Base-by-base conservation (phyloP, 2,329 filamentous ascomycete species). In the Fusarium falciforme region DNA sequence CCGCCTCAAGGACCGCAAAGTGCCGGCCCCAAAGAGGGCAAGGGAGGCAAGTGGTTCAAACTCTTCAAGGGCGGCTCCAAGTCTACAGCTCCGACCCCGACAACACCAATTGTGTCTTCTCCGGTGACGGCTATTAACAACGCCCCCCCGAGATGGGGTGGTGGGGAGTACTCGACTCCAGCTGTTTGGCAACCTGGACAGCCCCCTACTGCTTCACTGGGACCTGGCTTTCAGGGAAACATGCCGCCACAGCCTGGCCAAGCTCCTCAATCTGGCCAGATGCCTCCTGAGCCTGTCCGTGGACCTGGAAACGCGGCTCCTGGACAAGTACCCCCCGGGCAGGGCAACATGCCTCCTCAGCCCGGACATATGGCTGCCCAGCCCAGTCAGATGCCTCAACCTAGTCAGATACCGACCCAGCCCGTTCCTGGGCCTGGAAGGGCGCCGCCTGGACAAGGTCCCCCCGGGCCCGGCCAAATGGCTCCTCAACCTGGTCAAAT, bases 61-160 rank as follows among this genome's bases (percentile, higher is more conserved):
- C 78, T 76, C 70, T 59, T 77, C 42, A 78, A 78, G 31, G 76
- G 74, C 8, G 74, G 77, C 7, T 67, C 67, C 25, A 78, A 78
- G 14, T 66, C 77, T 57, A 66, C 65, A n/a, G 62, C 68, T 1
- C 70, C 68, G 1, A 78, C 68, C 5, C 74, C 76, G 9, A 76
- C 74, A 9, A 70, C 67, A 2, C 68, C 72, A 5, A 38, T 71
- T 10, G 47, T 58, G 3, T 67, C 66, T 36, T 68, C 76, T 2
- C 68, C 63, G 0, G 25, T 66, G 52, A 67, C 71, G 17, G 63
- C 70, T 2, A 61, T 71, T 22, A 61, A n/a, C 38, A 61, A 57
- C 3, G 55, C 61, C 2, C 40, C 65, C 14, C 68, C 68, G 8
- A 64, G 59, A 17, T 78, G 76, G 76, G 70, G 72, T 16, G 74